Evolutionary conservation across 169 alveolate genomes (phyloP).

Genomic region (Sarcocystis neurona): DNA sequence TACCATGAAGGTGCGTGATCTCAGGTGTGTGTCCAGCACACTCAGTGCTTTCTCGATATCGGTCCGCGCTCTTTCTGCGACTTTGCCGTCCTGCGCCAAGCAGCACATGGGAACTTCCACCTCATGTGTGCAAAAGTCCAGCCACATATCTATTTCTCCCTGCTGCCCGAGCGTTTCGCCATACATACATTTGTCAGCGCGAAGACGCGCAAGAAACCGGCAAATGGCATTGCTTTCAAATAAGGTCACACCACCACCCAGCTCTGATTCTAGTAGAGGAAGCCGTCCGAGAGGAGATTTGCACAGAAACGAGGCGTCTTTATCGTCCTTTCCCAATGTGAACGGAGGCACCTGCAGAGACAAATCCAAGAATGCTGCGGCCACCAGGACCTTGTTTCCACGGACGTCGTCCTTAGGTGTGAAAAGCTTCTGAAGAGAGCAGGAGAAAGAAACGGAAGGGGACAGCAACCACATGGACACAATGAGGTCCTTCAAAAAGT

Average conservation of each 20-base stretch:
- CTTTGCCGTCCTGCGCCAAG: conserved; percentile 24
- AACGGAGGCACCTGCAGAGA: conserved; percentile 19
- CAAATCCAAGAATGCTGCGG: conserved; percentile 36
- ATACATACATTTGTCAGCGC: conserved; percentile 32
- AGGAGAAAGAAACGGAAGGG: background rate
- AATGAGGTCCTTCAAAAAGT: too few species aligned
- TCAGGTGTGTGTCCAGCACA: conserved; percentile 61
- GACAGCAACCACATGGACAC: too few species aligned
- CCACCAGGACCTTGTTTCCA: conserved; percentile 33
- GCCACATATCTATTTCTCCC: conserved; percentile 64
- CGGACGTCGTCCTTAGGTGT: conserved; percentile 34
- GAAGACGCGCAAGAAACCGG: conserved; percentile 21
- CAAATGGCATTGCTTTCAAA: conserved; percentile 32
- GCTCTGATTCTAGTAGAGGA: conserved; percentile 26
- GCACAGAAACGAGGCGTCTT: background rate
- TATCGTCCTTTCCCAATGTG: conserved; percentile 44
- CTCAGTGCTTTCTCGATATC: conserved; percentile 57
- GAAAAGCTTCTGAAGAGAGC: conserved; percentile 36
- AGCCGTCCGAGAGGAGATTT: conserved; percentile 34
- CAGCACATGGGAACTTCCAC: conserved; percentile 63
- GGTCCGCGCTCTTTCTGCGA: conserved; percentile 51
- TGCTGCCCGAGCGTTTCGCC: conserved; percentile 62
- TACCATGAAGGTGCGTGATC: conserved; percentile 60
- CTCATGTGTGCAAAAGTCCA: conserved; percentile 58
- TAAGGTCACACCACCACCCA: conserved; percentile 26